Evolutionary conservation across 805 yeast genomes (phyloP).

Genomic region (Hanseniaspora hatyaiensis): DNA sequence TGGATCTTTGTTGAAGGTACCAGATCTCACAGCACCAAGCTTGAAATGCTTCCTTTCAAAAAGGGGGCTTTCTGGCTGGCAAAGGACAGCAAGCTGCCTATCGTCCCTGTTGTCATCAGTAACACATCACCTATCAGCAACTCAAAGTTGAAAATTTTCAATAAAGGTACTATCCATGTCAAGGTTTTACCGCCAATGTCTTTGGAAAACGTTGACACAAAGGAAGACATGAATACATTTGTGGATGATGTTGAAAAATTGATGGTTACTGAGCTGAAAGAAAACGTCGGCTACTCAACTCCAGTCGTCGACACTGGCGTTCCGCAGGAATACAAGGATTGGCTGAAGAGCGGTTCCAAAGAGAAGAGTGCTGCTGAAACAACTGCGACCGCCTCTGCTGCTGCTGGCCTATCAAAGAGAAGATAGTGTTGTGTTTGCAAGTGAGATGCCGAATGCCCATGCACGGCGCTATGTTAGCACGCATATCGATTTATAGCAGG

Average conservation of each 20-base stretch:
- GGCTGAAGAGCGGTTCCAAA: not conserved
- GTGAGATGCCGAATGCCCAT: no score
- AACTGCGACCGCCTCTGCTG: constrained; percentile 1
- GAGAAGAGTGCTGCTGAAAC: constrained; percentile 5
- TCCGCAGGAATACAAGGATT: constrained; percentile 23
- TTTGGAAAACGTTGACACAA: constrained; percentile 50
- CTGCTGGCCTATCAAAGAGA: no score
- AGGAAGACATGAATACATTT: constrained; percentile 58
- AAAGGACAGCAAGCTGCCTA: constrained; percentile 77
- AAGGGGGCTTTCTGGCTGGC: constrained; percentile 98
- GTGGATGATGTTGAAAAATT: constrained; percentile 42
- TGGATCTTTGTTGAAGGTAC: constrained; percentile 98
- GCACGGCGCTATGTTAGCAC: no score
- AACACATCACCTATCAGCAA: constrained; percentile 70
- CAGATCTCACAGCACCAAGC: constrained; percentile 60
- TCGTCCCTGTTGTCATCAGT: constrained; percentile 77
- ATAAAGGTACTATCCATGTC: constrained; percentile 62
- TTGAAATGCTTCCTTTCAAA: constrained; percentile 74
- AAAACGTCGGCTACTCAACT: constrained; percentile 31
- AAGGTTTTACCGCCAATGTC: constrained; percentile 72
- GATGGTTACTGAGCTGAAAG: constrained; percentile 39
- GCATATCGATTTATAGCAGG: no score
- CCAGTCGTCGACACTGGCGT: constrained; percentile 27
- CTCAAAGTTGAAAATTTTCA: constrained; percentile 50
- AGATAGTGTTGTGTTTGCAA: no score